These are phyloP conservation scores for Malus sylvestris DNA, from an alignment of 306 rosid genomes.

Conservation along the genomic window DNA sequence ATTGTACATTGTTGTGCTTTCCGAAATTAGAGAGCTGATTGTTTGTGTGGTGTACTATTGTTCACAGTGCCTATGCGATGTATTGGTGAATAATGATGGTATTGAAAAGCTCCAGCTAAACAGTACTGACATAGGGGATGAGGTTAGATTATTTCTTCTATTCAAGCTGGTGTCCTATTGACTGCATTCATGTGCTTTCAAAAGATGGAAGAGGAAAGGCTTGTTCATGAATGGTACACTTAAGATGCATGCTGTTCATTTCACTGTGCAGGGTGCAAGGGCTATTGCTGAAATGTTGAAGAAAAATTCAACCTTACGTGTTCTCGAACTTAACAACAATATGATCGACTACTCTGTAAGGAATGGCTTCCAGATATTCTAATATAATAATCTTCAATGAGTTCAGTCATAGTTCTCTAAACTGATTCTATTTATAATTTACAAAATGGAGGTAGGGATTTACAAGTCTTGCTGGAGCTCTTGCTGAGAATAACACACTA, in stretches of 20 bases:
- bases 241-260: constrained; percentile 18
- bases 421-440: constrained; percentile 28
- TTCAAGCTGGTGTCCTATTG: background rate
- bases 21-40: constrained; percentile 7
- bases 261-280: constrained; percentile 71
- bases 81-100: constrained; percentile 62
- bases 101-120: constrained; percentile 82
- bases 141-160: constrained; percentile 51
- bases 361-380: constrained; percentile 19
- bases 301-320: constrained; percentile 70
- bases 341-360: constrained; percentile 94
- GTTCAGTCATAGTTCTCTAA: background rate
- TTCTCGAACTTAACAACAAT: constrained; percentile 85
- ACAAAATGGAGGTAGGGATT: constrained; percentile 83
- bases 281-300: constrained; percentile 87
- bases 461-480: constrained; percentile 90
- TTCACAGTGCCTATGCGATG: constrained; percentile 70
- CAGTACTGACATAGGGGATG: constrained; percentile 90
- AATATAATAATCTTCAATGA: constrained; percentile 1
- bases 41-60: constrained; percentile 18
- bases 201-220: background rate
- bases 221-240: constrained; percentile 6
- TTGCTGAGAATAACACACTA: constrained; percentile 67
- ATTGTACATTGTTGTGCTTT: background rate
- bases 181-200: background rate